Evolutionary conservation across 306 rosid genomes (phyloP).

Genomic region (Casuarina glauca): DNA sequence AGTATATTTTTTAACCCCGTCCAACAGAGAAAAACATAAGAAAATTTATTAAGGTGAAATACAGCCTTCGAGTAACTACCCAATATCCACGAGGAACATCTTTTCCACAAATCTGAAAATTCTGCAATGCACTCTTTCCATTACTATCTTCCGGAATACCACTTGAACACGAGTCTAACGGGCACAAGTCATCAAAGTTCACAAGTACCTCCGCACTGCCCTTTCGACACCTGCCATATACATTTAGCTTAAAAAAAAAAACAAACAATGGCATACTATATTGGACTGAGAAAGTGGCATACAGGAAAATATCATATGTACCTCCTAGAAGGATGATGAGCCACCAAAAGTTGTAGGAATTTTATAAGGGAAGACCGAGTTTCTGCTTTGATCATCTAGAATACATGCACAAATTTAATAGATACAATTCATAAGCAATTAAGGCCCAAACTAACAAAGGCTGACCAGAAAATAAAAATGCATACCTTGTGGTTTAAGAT

Average conservation of each 20-base stretch:
- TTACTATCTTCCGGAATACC: slow-evolving; percentile 45
- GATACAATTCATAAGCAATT: slow-evolving; percentile 24
- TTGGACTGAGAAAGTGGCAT: slow-evolving; percentile 21
- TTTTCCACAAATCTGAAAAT: slow-evolving; percentile 81
- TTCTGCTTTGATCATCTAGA: slow-evolving; percentile 80
- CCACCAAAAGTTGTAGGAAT: slow-evolving; percentile 85
- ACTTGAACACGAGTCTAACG: slow-evolving; percentile 44
- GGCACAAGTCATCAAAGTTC: slow-evolving; percentile 76
- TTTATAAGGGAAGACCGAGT: slow-evolving; percentile 76
- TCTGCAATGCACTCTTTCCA: slow-evolving; percentile 35
- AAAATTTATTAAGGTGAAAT: slow-evolving; percentile 25
- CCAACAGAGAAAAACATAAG: slow-evolving; percentile 9
- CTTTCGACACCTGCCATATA: slow-evolving; percentile 79
- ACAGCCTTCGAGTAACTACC: slow-evolving; percentile 50
- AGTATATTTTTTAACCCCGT: neutral
- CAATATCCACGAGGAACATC: slow-evolving; percentile 97
- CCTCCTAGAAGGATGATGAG: slow-evolving; percentile 96
- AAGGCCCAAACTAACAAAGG: slow-evolving; percentile 10
- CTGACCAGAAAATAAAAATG: slow-evolving; percentile 12
- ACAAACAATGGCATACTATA: neutral
- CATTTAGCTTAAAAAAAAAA: slow-evolving; percentile 25
- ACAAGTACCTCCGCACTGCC: slow-evolving; percentile 89
- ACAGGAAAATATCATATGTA: slow-evolving; percentile 22
- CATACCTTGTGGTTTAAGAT: slow-evolving; percentile 74
- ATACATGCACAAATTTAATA: slow-evolving; percentile 22